Evolutionary conservation across 2,329 filamentous ascomycete genomes (phyloP), one percentile per base, ranked within the genome.

Genomic region (Botrytis sinoallii): DNA sequence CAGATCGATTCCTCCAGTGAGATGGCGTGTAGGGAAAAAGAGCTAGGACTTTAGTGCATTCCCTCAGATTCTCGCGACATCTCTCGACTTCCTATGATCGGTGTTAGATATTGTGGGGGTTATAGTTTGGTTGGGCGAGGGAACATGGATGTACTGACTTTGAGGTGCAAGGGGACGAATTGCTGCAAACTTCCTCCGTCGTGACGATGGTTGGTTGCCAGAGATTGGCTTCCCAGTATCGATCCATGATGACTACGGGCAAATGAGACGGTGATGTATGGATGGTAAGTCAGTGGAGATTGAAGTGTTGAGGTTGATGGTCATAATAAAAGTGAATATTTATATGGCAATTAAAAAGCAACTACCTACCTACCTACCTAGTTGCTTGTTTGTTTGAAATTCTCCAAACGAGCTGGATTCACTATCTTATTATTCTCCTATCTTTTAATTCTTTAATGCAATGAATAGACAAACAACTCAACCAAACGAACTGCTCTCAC

Each of bases 1-100:
- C 46, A 40, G 64, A 61, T 60, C 71, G 71, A n/a, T 29, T 22
- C 40, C 42, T 35, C 75, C 75, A 76, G 38, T 40, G 32, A 14
- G 29, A 20, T 32, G 63, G 70, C 1, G 60, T 29, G 12, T 73
- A 70, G 4, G 74, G 67, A 9, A 70, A 59, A 32, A 3, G 20
- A 7, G 42, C 9, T 25, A 44, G 12, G 12, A 3, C 7, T 29
- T 46, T 7, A 9, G 63, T 65, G n/a, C 18, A 65, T 4, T 22
- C 10, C 32, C 25, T 29, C n/a, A 65, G 42, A 12, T 6, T 65
- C 29, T 65, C 18, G 42, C 63, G 63, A 12, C 2, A 29, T 20
- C 0, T 46, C n/a, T 46, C 18, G 4, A 65, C n/a, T 32, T 32
- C 16, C 63, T 65, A 8, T 8, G 9, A 22, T 29, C 8, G 7